Conservation (phyloP, 1,284 basidiomycete species). For the Cryptococcus floricola region DNA sequence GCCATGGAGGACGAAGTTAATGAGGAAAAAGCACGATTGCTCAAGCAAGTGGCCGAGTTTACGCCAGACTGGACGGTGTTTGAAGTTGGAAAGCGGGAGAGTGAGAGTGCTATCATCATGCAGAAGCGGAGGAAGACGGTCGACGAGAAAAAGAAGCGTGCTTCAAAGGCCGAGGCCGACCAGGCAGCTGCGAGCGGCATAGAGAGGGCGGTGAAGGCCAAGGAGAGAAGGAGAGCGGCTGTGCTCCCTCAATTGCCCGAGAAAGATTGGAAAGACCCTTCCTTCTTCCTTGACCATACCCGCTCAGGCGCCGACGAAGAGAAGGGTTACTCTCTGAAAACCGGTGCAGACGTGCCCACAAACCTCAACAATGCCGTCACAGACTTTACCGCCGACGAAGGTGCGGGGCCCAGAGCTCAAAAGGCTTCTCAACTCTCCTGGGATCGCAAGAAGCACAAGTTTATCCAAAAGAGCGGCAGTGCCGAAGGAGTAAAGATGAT, state of each 20-base stretch:
- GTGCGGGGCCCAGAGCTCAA: conserved; percentile 60
- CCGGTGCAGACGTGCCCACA: conserved; percentile 77
- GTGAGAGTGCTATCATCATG: conserved; percentile 72
- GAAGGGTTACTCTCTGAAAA: conserved; percentile 81
- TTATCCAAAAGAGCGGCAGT: conserved; percentile 70
- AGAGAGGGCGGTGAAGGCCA: background rate
- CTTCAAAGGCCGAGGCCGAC: background rate
- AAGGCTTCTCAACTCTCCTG: conserved; percentile 67
- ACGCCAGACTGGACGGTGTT: conserved; percentile 86
- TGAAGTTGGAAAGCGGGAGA: conserved; percentile 73
- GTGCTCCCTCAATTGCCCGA: background rate
- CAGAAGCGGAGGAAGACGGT: conserved; percentile 71
- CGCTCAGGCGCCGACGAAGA: conserved; percentile 81
- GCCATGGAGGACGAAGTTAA: conserved; percentile 3
- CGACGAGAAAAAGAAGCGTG: conserved; percentile 49
- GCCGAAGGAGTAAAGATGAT: conserved; percentile 94
- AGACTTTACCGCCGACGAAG: conserved; percentile 80
- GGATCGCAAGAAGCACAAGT: conserved; percentile 97
- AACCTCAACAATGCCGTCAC: conserved; percentile 78
- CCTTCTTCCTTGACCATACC: conserved; percentile 88
- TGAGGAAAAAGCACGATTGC: conserved; percentile 46
- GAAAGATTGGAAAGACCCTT: conserved; percentile 65
- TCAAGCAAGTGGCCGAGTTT: conserved; percentile 77
- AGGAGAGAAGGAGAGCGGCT: background rate
- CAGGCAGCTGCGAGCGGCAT: background rate